These are phyloP conservation scores for Lasiodiplodia hormozganensis DNA, from an alignment of 2,329 filamentous ascomycete species.

Conservation along the genomic window DNA sequence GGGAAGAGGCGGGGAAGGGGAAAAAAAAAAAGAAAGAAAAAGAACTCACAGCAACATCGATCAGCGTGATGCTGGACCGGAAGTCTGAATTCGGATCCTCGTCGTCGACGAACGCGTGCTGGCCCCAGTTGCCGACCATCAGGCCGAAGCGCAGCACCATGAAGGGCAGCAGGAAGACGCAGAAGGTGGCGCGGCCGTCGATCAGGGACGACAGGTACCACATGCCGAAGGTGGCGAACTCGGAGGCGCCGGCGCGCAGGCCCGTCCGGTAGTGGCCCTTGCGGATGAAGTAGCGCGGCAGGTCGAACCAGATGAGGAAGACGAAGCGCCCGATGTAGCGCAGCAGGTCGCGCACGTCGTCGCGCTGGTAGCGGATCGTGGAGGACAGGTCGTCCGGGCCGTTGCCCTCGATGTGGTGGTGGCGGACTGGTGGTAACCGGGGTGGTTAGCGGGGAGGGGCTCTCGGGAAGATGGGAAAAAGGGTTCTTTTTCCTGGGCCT, in stretches of 20 bases:
- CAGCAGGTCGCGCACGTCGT: constrained; percentile 70
- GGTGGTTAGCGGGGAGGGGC: neutral
- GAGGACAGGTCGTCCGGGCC: constrained; percentile 78
- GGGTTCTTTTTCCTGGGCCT: constrained; percentile 68
- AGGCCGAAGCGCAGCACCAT: constrained; percentile 70
- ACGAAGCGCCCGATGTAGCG: constrained; percentile 77
- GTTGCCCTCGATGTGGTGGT: constrained; percentile 80
- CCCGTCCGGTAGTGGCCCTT: constrained; percentile 66
- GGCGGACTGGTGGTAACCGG: neutral
- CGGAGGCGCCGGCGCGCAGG: constrained; percentile 65
- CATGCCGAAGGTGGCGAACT: constrained; percentile 57
- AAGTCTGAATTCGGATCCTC: constrained; percentile 79
- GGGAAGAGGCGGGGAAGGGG: too few species aligned
- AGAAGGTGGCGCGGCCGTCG: constrained; percentile 59
- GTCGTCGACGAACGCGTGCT: constrained; percentile 81
- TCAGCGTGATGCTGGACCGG: constrained; percentile 77
- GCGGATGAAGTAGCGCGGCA: constrained; percentile 74
- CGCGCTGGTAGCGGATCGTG: constrained; percentile 78
- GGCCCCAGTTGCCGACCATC: constrained; percentile 86
- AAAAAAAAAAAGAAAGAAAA: constrained; percentile 19
- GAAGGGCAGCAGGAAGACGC: constrained; percentile 72
- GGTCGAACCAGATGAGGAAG: constrained; percentile 75
- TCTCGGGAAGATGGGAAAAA: neutral
- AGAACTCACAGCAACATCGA: constrained; percentile 74
- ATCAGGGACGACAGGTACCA: constrained; percentile 26